phyloP scores from a whole-genome alignment of 1,284 basidiomycete genomes.

The Tilletiopsis washingtonensis region DNA sequence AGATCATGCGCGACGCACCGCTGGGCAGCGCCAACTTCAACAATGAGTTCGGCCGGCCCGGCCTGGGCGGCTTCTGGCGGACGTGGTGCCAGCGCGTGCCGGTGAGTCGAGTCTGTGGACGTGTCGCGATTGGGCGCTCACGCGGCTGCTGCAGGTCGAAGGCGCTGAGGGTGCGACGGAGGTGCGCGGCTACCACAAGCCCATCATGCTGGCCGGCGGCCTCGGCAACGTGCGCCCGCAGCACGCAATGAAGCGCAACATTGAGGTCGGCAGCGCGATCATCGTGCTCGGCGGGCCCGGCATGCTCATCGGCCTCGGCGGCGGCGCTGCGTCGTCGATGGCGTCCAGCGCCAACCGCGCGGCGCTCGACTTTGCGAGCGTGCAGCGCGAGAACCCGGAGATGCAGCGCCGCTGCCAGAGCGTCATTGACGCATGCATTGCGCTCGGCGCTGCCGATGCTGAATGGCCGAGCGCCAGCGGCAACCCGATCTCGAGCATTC shows the following conservation, averaged over 20 bases:
- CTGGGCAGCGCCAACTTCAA: slow-evolving; percentile 93
- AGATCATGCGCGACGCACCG: slow-evolving; percentile 96
- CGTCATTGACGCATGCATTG: slow-evolving; percentile 70
- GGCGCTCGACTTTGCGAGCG: slow-evolving; percentile 91
- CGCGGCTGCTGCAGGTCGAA: slow-evolving; percentile 5
- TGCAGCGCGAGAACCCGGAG: slow-evolving; percentile 95
- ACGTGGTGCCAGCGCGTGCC: slow-evolving; percentile 43
- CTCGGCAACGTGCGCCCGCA: slow-evolving; percentile 70
- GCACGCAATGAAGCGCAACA: slow-evolving; percentile 39
- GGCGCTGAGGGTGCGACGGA: slow-evolving; percentile 48
- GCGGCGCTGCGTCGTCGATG: slow-evolving; percentile 87
- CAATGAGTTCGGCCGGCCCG: slow-evolving; percentile 96
- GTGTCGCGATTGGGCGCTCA: slow-evolving; percentile 37
- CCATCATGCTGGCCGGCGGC: slow-evolving; percentile 98
- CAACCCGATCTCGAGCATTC: slow-evolving; percentile 85
- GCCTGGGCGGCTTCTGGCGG: slow-evolving; percentile 52
- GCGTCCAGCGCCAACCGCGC: slow-evolving; percentile 61
- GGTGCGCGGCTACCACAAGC: slow-evolving; percentile 95
- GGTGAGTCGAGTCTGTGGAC: slow-evolving; percentile 31
- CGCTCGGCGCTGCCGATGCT: slow-evolving; percentile 24
- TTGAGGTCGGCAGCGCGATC: slow-evolving; percentile 50
- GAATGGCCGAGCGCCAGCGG: slow-evolving; percentile 21
- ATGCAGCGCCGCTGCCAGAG: slow-evolving; percentile 96
- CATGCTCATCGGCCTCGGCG: slow-evolving; percentile 91
- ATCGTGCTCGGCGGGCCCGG: slow-evolving; percentile 95